These are phyloP conservation scores for Verbascum thapsus DNA, from an alignment of 257 asterid genomes.

Conservation along the genomic window DNA sequence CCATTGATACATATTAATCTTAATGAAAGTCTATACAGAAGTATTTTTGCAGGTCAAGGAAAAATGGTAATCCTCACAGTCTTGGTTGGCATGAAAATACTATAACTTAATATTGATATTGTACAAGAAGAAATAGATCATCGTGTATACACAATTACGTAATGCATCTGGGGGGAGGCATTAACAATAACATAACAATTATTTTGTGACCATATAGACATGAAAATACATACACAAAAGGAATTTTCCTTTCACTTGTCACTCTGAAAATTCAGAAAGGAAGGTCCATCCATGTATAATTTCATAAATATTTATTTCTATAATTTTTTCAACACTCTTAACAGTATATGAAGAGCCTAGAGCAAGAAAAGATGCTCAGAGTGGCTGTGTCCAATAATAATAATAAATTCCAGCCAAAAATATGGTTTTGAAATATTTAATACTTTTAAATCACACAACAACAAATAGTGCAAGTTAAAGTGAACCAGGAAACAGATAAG, in stretches of 20 bases:
- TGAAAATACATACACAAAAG: not conserved
- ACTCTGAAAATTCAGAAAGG: constrained; percentile 1
- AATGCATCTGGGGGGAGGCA: not conserved
- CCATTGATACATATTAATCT: not conserved
- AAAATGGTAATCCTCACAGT: not conserved
- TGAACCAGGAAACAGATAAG: not conserved
- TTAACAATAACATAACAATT: not conserved
- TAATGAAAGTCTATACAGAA: not conserved
- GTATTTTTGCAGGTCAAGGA: not conserved
- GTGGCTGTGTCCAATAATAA: not conserved
- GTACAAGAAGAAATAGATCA: constrained; percentile 2
- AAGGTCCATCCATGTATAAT: not conserved
- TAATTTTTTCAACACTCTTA: not conserved
- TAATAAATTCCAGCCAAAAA: not conserved
- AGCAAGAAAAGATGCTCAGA: not conserved
- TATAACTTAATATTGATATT: not conserved
- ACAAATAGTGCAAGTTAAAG: not conserved
- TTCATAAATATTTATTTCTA: not conserved
- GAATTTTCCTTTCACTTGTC: not conserved
- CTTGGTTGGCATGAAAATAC: not conserved
- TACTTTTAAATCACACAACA: not conserved
- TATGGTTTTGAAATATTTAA: not conserved
- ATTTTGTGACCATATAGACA: not conserved
- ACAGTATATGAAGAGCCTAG: not conserved
- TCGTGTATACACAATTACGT: not conserved